Conservation (phyloP, 1,284 basidiomycete genomes). For the Ustilago tritici region DNA sequence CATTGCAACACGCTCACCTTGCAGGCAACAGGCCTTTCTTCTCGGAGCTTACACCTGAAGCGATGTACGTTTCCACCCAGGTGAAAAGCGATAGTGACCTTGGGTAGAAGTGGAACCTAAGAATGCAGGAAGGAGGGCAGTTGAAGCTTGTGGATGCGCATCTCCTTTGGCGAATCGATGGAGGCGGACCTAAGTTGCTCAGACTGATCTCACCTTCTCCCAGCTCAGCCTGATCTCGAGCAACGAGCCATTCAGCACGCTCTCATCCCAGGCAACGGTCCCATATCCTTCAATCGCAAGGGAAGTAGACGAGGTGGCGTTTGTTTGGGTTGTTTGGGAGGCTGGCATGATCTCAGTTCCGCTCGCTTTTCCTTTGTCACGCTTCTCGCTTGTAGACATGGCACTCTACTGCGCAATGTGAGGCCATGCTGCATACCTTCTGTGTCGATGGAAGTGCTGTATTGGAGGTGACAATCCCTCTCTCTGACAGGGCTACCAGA, state of each 20-base stretch:
- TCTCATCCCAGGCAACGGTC: background rate
- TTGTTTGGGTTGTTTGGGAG: background rate
- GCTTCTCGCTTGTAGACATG: no score
- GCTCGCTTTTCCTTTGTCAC: no score
- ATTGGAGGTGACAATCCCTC: background rate
- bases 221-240: slow-evolving; percentile 3
- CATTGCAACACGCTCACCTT: slow-evolving; percentile 1
- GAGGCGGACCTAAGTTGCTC: background rate
- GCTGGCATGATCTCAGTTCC: no score
- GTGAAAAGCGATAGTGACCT: slow-evolving; percentile 1
- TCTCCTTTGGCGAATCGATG: slow-evolving; percentile 17
- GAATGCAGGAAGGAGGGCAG: background rate
- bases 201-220: slow-evolving; percentile 2
- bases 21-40: slow-evolving; percentile 15
- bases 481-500: no score
- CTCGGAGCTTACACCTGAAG: background rate
- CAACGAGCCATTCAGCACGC: background rate
- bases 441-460: background rate
- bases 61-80: slow-evolving; percentile 7
- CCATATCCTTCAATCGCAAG: background rate
- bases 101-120: slow-evolving; percentile 17
- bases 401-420: no score
- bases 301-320: background rate
- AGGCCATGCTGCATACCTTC: no score
- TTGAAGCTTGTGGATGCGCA: slow-evolving; percentile 6